Evolutionary conservation across 306 rosid genomes (phyloP), one percentile per base, ranked within the genome.

Genomic region (Quercus suber): DNA sequence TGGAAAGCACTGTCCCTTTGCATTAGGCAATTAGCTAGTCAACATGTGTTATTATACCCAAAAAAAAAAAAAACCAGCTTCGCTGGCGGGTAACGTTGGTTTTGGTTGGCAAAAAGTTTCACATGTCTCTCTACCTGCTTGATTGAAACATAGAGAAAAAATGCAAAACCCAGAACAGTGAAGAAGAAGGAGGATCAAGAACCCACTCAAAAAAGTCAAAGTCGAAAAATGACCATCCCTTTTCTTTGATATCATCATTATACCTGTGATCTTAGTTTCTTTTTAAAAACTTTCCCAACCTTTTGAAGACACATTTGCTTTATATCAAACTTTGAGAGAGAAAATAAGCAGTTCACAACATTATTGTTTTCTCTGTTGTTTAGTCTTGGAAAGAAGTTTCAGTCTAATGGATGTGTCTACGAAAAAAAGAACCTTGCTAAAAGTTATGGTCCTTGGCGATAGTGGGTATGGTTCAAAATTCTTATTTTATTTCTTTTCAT

Each of bases 391-490:
- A 10, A 55, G 58, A 41, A 20, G 55, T 79, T 65, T 64, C 56
- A 69, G 55, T 70, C 73, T 64, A 37, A 91, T 91, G 98, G 92
- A 93, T 14, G 37, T 15, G 81, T 81, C 97, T 55, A 79, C 73
- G 31, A 80, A 81, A 71, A 86, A 78, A 76, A 86, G 97, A 85
- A 89, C 88, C 28, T 85, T 93, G 84, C 95, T 92, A 25, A 92
- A 94, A 88, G 92, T 92, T 78, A 92, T 94, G 71, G 88, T 92
- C 83, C 97, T 94, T 68, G 99, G 99, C 31, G 97, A 94, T 76
- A 86, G 97, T 74, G 99, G 99, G 99, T 94, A 89, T 51, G 88
- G 9, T n/a, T 4, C 74, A 2, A 7, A 55, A 18, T 51, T 53
- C 64, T 55, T 12, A 11, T 27, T 51, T 25, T 14, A 19, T 49